Percentiles rank a stretch among this genome's conserved stretches.
Conservation (phyloP, 2,329 filamentous ascomycete genomes). For the Cladophialophora chaetospira region DNA sequence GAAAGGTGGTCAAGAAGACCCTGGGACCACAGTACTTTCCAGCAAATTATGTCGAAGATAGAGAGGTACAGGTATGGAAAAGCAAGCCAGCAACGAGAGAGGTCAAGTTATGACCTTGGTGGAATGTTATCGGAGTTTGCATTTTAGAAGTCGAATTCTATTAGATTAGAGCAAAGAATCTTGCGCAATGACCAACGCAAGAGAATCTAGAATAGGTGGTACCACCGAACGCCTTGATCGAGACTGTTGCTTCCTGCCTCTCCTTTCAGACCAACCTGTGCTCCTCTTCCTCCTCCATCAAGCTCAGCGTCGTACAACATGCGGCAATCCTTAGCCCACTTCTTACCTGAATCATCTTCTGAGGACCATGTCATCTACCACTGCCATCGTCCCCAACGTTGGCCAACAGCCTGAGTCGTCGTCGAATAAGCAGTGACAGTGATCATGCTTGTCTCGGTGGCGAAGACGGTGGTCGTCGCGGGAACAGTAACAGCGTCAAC, state of each 20-base stretch:
- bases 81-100: constrained; percentile 18
- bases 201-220: constrained; percentile 2
- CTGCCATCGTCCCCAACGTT: constrained; percentile 16
- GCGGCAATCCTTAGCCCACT: too few species aligned
- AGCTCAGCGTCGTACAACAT: neutral
- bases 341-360: too few species aligned
- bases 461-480: neutral
- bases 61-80: constrained; percentile 38
- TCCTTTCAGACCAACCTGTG: too few species aligned
- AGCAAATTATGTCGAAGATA: constrained; percentile 35
- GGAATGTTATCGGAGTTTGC: neutral
- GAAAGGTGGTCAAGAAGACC: constrained; percentile 55
- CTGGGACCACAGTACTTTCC: constrained; percentile 45
- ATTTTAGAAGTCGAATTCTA: constrained; percentile 3
- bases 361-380: constrained; percentile 9
- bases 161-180: constrained; percentile 2
- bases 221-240: neutral
- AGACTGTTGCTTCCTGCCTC: neutral
- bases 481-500: neutral
- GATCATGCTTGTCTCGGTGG: constrained; percentile 8
- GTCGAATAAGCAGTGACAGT: constrained; percentile 12
- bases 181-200: neutral
- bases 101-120: constrained; percentile 25
- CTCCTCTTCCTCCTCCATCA: too few species aligned
- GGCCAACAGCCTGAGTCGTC: constrained; percentile 3